phyloP scores from a whole-genome alignment of 192 early-diverging fungal genomes.

The Backusella parvicylindrica region DNA sequence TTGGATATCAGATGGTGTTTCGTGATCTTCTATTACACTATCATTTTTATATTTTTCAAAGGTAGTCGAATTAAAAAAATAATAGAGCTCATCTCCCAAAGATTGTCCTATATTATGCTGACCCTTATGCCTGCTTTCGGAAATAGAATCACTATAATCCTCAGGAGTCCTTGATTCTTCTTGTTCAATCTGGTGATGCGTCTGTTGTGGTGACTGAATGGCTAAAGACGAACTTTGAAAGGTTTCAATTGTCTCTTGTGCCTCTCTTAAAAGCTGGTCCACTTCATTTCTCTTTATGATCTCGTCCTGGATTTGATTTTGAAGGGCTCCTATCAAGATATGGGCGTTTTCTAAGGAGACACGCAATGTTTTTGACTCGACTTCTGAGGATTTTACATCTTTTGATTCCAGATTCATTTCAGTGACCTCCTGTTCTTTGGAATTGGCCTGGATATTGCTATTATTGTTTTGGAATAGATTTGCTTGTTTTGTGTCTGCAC shows the following conservation, averaged over 20 bases:
- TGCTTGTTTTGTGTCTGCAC: neutral
- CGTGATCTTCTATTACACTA: neutral
- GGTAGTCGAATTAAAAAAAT: neutral
- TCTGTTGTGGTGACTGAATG: neutral
- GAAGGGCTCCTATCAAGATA: neutral
- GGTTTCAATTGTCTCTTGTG: constrained; percentile 2
- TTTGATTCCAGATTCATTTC: neutral
- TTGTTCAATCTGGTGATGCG: neutral
- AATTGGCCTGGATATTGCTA: neutral
- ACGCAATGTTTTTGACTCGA: neutral
- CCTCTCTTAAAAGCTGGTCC: neutral
- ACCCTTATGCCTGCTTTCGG: neutral
- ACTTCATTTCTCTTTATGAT: neutral
- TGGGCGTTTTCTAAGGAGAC: neutral
- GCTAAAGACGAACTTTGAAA: neutral
- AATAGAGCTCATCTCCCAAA: neutral
- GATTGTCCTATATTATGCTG: neutral
- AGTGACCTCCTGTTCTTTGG: neutral
- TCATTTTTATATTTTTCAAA: neutral
- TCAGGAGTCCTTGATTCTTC: neutral
- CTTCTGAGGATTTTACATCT: neutral
- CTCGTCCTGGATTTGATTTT: neutral
- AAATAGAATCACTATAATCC: neutral
- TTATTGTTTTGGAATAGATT: neutral
- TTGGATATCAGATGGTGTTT: neutral